A percentile compares a stretch with the other conserved stretches of the same genome.
phyloP scores from a whole-genome alignment of 495 filamentous ascomycete genomes.

The Hypoxylon fuscum region DNA sequence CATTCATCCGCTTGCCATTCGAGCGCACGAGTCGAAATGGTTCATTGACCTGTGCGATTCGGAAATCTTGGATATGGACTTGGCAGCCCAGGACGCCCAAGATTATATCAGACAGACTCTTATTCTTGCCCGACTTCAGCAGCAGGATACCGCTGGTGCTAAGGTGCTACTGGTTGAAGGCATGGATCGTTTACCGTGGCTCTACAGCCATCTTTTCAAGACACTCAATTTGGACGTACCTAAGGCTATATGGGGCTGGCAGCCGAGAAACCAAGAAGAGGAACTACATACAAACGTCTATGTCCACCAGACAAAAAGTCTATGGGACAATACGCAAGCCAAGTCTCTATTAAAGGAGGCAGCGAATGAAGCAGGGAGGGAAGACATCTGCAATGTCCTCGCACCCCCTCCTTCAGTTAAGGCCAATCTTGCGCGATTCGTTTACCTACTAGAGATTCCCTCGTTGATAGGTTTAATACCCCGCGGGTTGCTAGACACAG shows the following conservation, averaged over 20 bases:
- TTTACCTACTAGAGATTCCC: conserved; percentile 78
- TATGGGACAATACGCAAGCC: conserved; percentile 87
- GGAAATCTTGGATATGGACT: conserved; percentile 56
- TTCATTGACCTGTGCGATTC: conserved; percentile 75
- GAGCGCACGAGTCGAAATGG: conserved; percentile 77
- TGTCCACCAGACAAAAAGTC: conserved; percentile 78
- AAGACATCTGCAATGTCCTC: conserved; percentile 59
- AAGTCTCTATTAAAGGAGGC: conserved; percentile 76
- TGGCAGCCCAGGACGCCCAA: conserved; percentile 34
- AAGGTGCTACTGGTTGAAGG: conserved; percentile 68
- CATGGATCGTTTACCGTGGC: conserved; percentile 81
- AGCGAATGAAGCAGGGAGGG: conserved; percentile 61
- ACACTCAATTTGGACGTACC: conserved; percentile 79
- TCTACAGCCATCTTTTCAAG: conserved; percentile 78
- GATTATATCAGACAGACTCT: conserved; percentile 76
- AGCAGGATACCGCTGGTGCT: conserved; percentile 70
- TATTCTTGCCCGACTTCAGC: conserved; percentile 75
- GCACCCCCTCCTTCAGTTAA: conserved; percentile 29
- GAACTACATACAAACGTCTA: conserved; percentile 82
- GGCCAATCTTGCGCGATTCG: conserved; percentile 76
- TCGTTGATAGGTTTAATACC: conserved; percentile 69
- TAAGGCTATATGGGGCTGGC: conserved; percentile 80
- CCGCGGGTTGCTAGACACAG: conserved; percentile 54
- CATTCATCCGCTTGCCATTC: conserved; percentile 84
- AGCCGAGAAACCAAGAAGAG: conserved; percentile 72